Evolutionary conservation across 2,329 filamentous ascomycete species (phyloP), one percentile per base, ranked within the genome.

Genomic region (Fusarium sp.): DNA sequence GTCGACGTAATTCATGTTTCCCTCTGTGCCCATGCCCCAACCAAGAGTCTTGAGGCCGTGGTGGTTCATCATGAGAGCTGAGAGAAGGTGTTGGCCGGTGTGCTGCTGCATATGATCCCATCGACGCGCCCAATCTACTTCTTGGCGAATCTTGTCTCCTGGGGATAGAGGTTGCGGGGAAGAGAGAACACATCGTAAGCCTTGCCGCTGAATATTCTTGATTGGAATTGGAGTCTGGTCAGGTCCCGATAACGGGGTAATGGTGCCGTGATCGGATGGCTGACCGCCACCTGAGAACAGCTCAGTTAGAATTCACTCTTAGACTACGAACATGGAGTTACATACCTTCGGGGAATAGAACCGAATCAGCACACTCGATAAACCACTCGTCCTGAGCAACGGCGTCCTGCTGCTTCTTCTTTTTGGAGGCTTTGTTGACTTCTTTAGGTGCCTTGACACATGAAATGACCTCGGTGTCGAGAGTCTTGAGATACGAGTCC

Each of bases 31-130:
- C 75, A 78, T 79, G 0, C 77, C 77, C 77, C 77, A 78, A 0
- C 77, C 77, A 0, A 78, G 60, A 0, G 77, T 78, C 2, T 71
- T 70, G 2, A 78, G 70, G 7, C 63, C 62, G 1, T 76, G 65
- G 0, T 60, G 57, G 0, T 66, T 73, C 39, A 76, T 65, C 77
- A 79, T 77, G 4, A 79, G 59, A 1, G 77, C 77, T 0, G 77
- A 79, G 2, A 79, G 66, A 2, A 79, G 72, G 34, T 79, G 77
- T 8, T 79, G 77, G 1, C 77, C 77, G 0, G 77, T 79, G 18
- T 79, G 77, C 7, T 79, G 77, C 12, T 79, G 77, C 77, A 79
- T 79, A 11, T 79, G 77, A 47, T 79, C 73, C 76, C 77, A 78
- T n/a, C 77, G 73, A 0, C 77, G 75, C 6, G 58, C 30, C 58